Percentiles rank a stretch among this genome's conserved stretches.
phyloP scores from a whole-genome alignment of 345 rosid genomes.

The Gossypium thurberi region DNA sequence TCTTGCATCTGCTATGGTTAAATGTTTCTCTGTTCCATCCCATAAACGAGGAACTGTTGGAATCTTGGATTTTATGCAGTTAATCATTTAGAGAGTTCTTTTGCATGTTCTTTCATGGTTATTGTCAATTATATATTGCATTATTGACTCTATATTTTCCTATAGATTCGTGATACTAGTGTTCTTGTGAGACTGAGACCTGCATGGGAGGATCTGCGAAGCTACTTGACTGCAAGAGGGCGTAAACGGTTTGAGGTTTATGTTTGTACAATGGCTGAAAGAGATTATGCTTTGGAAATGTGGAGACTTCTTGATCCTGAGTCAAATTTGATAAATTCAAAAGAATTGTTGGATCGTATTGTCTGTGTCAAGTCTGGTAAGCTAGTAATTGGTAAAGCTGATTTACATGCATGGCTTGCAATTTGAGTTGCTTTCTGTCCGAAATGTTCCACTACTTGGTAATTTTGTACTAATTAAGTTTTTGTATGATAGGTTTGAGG shows the following conservation, averaged over 20 bases:
- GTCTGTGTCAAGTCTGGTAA: conserved; percentile 95
- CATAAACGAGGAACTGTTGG: neutral
- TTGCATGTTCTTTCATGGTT: conserved; percentile 7
- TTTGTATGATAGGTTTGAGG: conserved; percentile 45
- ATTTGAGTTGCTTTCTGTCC: neutral
- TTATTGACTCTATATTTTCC: conserved; percentile 5
- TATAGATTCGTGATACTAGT: conserved; percentile 94
- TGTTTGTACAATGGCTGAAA: conserved; percentile 99
- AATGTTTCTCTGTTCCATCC: neutral
- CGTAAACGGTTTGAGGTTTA: conserved; percentile 99
- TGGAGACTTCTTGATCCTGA: conserved; percentile 99
- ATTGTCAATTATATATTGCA: neutral
- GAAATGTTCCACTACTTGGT: neutral
- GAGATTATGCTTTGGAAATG: conserved; percentile 98
- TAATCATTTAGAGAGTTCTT: neutral
- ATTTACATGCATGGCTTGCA: neutral
- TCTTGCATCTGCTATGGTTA: neutral
- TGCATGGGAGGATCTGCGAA: conserved; percentile 94
- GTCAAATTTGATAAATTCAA: conserved; percentile 71
- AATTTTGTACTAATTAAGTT: conserved; percentile 1
- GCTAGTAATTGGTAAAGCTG: neutral
- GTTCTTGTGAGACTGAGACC: conserved; percentile 99
- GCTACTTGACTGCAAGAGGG: conserved; percentile 91
- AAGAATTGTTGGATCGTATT: conserved; percentile 71
- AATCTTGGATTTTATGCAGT: neutral